Conservation (phyloP, 176 grass and related monocot genomes). For the Carex scoparia region DNA sequence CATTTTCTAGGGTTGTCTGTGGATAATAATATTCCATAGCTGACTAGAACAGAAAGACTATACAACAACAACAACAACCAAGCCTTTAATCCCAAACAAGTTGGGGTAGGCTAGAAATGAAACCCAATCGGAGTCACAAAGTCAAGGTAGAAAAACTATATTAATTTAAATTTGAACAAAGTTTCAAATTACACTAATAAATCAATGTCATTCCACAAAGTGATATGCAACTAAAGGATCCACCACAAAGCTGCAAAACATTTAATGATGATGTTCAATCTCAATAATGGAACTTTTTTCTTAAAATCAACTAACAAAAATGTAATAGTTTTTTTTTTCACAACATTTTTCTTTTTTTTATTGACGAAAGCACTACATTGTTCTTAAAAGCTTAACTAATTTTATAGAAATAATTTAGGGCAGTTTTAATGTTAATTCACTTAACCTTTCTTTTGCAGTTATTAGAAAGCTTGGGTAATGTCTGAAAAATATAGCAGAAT, state of each 20-base stretch:
- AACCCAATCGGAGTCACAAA: too few relatives aligned
- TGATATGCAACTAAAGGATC: not conserved
- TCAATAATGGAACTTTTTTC: not conserved
- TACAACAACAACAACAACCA: too few relatives aligned
- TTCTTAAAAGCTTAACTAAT: not conserved
- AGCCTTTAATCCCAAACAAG: too few relatives aligned
- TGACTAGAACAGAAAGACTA: not conserved
- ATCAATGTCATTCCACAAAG: not conserved
- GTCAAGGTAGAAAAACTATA: not conserved
- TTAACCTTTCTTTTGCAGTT: not conserved
- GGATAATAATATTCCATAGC: not conserved
- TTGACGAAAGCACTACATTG: not conserved
- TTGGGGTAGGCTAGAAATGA: too few relatives aligned
- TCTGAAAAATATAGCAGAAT: not conserved
- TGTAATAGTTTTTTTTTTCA: not conserved
- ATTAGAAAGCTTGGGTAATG: not conserved
- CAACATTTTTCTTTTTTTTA: not conserved
- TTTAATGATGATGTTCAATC: not conserved
- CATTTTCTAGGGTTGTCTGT: not conserved
- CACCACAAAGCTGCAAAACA: not conserved
- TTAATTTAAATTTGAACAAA: not conserved
- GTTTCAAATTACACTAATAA: not conserved
- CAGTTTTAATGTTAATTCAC: not conserved
- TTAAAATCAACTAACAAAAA: not conserved
- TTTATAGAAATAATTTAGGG: not conserved